Percentiles rank a stretch among this genome's conserved stretches.
Evolutionary conservation across 495 filamentous ascomycete genomes (phyloP).

Genomic region (Trichocladium uniseriatum): DNA sequence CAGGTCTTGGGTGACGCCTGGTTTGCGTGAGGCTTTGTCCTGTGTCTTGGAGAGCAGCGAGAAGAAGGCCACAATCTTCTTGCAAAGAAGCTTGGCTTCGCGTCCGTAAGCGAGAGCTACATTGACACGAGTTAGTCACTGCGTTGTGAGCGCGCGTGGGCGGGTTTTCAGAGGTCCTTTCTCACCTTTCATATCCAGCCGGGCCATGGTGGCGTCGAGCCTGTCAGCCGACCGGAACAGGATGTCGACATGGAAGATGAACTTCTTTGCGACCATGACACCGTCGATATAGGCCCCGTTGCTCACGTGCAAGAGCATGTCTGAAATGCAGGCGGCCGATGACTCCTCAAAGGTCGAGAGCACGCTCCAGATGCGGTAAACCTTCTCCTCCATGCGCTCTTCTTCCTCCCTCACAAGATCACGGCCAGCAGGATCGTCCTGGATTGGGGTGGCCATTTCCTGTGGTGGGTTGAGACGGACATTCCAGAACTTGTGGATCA

Average conservation of each 20-base stretch:
- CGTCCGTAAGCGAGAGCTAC: constrained; percentile 80
- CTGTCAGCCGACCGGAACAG: constrained; percentile 84
- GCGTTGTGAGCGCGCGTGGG: background rate
- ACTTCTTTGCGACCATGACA: constrained; percentile 89
- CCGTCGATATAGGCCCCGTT: constrained; percentile 95
- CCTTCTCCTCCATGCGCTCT: constrained; percentile 93
- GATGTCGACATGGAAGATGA: constrained; percentile 92
- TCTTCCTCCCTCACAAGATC: constrained; percentile 72
- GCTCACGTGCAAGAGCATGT: constrained; percentile 98
- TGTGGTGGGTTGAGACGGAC: constrained; percentile 59
- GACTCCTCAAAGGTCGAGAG: constrained; percentile 96
- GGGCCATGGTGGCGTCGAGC: constrained; percentile 61
- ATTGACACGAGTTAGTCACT: constrained; percentile 1
- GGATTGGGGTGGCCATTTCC: constrained; percentile 39
- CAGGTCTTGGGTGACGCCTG: constrained; percentile 95
- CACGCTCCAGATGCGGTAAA: constrained; percentile 96
- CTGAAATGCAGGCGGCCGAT: constrained; percentile 94
- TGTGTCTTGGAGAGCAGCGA: constrained; percentile 86
- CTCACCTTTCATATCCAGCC: constrained; percentile 66
- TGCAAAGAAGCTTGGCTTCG: constrained; percentile 95
- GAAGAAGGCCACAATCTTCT: constrained; percentile 99
- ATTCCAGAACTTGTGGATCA: constrained; percentile 99
- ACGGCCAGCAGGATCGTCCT: constrained; percentile 66
- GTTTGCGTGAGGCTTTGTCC: constrained; percentile 73
- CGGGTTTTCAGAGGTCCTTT: background rate